Conservation (phyloP, 169 alveolate species). For the Plasmodium knowlesi region DNA sequence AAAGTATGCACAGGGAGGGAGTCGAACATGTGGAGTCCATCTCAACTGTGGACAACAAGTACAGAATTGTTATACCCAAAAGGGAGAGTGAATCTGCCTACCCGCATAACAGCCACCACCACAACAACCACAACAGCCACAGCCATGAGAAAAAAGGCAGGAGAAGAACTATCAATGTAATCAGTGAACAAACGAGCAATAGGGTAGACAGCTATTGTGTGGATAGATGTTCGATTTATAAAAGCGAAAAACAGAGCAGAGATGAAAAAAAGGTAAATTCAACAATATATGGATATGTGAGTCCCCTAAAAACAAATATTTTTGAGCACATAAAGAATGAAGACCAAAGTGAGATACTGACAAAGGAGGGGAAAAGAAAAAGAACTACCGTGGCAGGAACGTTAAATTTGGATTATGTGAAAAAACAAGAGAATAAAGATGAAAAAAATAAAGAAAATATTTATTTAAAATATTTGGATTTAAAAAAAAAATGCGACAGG, state of each 20-base stretch:
- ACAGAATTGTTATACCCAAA: constrained; percentile 8
- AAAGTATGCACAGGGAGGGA: neutral
- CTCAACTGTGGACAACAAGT: constrained; percentile 1
- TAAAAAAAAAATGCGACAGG: constrained; percentile 52
- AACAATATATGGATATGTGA: constrained; percentile 20
- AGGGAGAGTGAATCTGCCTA: neutral
- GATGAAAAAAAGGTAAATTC: neutral
- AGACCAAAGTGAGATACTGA: neutral
- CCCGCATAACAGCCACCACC: neutral
- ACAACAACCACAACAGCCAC: neutral
- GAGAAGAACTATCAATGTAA: neutral
- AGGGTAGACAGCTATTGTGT: neutral
- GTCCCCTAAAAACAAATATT: constrained; percentile 13
- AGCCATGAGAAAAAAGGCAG: neutral
- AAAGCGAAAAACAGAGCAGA: neutral
- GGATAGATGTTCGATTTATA: neutral
- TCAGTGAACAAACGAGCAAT: neutral
- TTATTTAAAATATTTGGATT: constrained; percentile 72
- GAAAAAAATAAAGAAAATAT: constrained; percentile 4
- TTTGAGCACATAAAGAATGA: neutral
- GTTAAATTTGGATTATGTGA: constrained; percentile 15
- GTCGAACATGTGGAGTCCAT: neutral
- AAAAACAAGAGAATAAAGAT: constrained; percentile 10
- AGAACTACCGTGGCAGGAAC: constrained; percentile 37
- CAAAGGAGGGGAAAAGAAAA: neutral